Base-by-base conservation (phyloP, 2,329 filamentous ascomycete genomes). In the Keithomyces neogunnii region DNA sequence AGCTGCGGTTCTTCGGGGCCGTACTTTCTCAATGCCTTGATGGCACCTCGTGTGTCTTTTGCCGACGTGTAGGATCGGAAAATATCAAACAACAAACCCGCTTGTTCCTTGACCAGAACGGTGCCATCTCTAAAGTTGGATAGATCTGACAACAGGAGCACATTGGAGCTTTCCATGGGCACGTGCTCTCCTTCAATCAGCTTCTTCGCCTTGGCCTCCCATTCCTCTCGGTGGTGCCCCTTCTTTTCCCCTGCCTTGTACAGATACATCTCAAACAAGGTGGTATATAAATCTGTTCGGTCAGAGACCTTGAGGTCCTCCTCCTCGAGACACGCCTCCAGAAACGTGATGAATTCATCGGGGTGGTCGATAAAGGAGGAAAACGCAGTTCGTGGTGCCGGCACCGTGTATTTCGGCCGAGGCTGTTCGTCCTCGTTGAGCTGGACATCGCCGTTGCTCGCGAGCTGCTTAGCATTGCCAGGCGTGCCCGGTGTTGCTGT, bases 211-310 rank as follows among this genome's bases (percentile, higher is more conserved):
- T 95, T 96, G 43, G 77, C 77, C 63, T 96, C 89, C 92, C 93
- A 99, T 56, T 86, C 80, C 59, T 86, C 80, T 56, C 85, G 69
- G 64, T 67, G 68, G 45, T 75, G 73, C 8, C 84, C 84, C 61
- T 84, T 88, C 62, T 85, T 85, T 52, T 85, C 81, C 53, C 84
- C 86, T 28, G 92, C 88, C 60, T 90, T 93, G 66, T 95, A 88
- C 7, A 99, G 74, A 63, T 97, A 99, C 87, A 99, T 97, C 67
- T 99, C 95, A 63, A 99, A 97, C 11, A 99, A 69, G 0, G 95
- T 96, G 0, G 92, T 97, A 63, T 93, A 93, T 13, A 99, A 76
- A 66, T 99, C 95, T 1, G 85, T 80, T 56, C 84, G 87, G 63
- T 96, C 88, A 7, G 82, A 78, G 36, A 87, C 76, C 26, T 82